Conservation (phyloP, 139 green algal species). For the Picochlorum costavermella region DNA sequence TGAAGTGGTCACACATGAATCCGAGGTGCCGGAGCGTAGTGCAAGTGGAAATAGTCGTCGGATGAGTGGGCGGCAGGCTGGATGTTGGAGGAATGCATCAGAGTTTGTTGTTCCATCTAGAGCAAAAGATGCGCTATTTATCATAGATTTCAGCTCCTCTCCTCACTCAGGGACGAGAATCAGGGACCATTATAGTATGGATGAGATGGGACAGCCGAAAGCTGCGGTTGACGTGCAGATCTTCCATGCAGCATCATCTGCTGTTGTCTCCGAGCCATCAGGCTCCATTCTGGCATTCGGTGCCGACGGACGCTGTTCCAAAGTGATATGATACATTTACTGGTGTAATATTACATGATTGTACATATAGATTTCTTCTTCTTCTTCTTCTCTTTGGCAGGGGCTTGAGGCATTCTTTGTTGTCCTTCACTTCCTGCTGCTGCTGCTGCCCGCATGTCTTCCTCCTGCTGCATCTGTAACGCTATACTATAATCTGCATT, state of each 20-base stretch:
- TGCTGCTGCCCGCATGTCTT: constrained; percentile 12
- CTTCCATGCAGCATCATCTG: too few species aligned
- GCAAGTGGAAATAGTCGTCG: too few species aligned
- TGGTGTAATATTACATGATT: not conserved
- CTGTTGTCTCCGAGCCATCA: too few species aligned
- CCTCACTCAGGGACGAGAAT: constrained; percentile 3
- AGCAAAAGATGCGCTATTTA: constrained; percentile 13
- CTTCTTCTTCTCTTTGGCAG: constrained; percentile 16
- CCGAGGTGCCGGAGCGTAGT: not conserved
- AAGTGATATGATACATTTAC: not conserved
- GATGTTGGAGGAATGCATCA: constrained; percentile 16
- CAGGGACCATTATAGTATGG: not conserved
- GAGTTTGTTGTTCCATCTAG: constrained; percentile 26
- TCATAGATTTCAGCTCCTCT: constrained; percentile 15
- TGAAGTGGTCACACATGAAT: not conserved
- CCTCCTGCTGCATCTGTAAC: constrained; percentile 73
- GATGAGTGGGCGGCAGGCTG: not conserved
- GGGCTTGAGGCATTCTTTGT: not conserved
- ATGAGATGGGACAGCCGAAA: not conserved
- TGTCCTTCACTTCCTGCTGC: not conserved
- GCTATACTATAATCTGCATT: constrained; percentile 76
- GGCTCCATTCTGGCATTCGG: too few species aligned
- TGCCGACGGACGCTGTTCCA: not conserved
- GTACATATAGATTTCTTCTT: constrained; percentile 7
- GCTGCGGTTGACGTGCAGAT: too few species aligned